Evolutionary conservation across 1,284 basidiomycete species (phyloP).

Genomic region (Naganishia cerealis): DNA sequence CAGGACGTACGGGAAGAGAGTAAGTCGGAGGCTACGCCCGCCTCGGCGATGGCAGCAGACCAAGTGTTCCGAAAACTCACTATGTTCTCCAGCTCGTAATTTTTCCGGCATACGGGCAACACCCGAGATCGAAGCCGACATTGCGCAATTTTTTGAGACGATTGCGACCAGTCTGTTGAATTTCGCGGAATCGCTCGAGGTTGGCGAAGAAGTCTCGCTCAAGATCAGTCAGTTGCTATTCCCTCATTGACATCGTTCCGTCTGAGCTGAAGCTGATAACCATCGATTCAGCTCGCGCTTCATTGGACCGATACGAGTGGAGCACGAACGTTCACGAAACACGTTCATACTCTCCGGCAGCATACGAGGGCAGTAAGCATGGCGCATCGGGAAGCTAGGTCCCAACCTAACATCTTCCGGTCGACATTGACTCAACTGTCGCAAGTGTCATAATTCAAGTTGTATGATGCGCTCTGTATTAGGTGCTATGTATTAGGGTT

Average conservation of each 20-base stretch:
- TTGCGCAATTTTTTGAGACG: background rate
- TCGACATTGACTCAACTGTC: background rate
- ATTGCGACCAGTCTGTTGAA: background rate
- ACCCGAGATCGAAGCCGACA: background rate
- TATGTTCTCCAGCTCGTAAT: conserved; percentile 1
- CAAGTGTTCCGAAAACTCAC: no score
- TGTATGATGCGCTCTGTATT: background rate
- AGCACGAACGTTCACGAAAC: conserved; percentile 1
- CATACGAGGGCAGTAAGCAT: background rate
- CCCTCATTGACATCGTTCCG: background rate
- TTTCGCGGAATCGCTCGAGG: background rate
- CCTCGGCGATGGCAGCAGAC: no score
- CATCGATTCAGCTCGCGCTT: background rate
- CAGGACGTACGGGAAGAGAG: conserved; percentile 1
- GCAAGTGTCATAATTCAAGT: background rate
- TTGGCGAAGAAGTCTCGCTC: conserved; percentile 2
- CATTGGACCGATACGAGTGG: background rate
- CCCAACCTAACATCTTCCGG: background rate
- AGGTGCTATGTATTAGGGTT: background rate
- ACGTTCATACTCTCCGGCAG: background rate
- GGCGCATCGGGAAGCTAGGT: background rate
- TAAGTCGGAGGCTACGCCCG: background rate
- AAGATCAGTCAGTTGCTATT: background rate
- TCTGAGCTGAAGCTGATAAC: background rate
- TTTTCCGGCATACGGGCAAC: background rate